Evolutionary conservation across 2,329 filamentous ascomycete species (phyloP), one percentile per base, ranked within the genome.

Genomic region (Aspergillus phoenicis): DNA sequence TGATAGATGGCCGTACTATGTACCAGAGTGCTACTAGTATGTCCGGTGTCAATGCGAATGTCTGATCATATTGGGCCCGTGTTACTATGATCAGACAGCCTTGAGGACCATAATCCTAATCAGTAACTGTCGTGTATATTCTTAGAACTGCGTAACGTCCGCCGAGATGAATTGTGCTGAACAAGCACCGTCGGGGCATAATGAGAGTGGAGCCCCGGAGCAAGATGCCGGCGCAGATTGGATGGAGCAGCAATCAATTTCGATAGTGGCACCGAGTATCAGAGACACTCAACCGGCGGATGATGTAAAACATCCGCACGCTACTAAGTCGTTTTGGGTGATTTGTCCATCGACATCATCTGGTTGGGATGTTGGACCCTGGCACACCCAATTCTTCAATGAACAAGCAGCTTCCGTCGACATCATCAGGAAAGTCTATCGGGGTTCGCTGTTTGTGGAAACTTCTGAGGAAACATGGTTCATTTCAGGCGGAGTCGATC

Each of bases 251-350:
- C 41, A 13, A 45, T 45, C 41, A 45, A 45, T 45, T 20, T 43
- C 39, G 20, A 45, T 45, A 36, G 33, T 36, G 41, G 41, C 41
- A 45, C 41, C 20, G 41, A 24, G 20, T 20, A 45, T 45, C 20
- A 45, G 20, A 45, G 41, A 45, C 41, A 45, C 17, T 45, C 41
- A 22, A 43, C 41, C 41, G 20, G 41, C 17, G 41, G 54, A 55
- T 52, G 59, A 60, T 60, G 63, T 62, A 59, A 65, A 65, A 62
- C 57, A 55, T 54, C 56, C 39, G 39, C n/a, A 43, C n/a, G 10
- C 17, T 43, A 43, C n/a, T 45, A 45, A 45, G 4, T 45, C 41
- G 10, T 45, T 45, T 22, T 45, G 33, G 33, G 33, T 36, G 33
- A 36, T 13, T 36, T 36, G 33, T 36, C 33, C 33, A 13, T 13